phyloP scores from a whole-genome alignment of 2,329 filamentous ascomycete species.

The Didymosphaeria variabile region DNA sequence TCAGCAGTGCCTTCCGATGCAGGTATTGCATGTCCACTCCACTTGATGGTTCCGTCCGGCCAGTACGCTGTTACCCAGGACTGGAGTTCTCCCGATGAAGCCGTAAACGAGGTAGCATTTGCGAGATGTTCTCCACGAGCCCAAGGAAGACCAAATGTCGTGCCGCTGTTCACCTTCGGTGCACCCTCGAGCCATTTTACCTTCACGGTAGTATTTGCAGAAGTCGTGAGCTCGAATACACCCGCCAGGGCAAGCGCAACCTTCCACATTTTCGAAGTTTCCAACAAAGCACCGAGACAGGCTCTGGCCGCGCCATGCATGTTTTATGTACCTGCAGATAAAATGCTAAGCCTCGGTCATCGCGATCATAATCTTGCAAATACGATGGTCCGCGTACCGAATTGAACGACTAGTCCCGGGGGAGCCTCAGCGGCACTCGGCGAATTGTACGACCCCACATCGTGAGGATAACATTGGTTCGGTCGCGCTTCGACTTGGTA shows the following conservation, averaged over 20 bases:
- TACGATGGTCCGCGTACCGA: slow-evolving; percentile 4
- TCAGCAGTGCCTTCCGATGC: slow-evolving; percentile 52
- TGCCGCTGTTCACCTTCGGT: slow-evolving; percentile 39
- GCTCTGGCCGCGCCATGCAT: not conserved
- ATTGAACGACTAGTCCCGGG: not conserved
- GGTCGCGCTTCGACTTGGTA: not conserved
- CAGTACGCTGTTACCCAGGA: slow-evolving; percentile 68
- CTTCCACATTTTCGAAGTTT: slow-evolving; percentile 14
- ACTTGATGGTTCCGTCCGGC: slow-evolving; percentile 69
- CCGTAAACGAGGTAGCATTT: slow-evolving; percentile 46
- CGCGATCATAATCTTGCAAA: not conserved
- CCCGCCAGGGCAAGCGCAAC: slow-evolving; percentile 10
- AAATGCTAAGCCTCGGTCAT: slow-evolving; percentile 6
- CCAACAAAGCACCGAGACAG: not conserved
- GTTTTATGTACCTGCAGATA: slow-evolving; percentile 18
- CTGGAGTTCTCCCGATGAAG: slow-evolving; percentile 52
- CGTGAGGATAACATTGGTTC: not conserved
- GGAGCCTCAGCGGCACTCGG: not conserved
- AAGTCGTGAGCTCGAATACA: slow-evolving; percentile 2
- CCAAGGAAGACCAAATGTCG: slow-evolving; percentile 54
- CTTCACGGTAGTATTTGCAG: slow-evolving; percentile 26
- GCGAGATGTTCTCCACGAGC: slow-evolving; percentile 48
- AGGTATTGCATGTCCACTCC: slow-evolving; percentile 66
- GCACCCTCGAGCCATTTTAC: slow-evolving; percentile 45
- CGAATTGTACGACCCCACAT: not conserved